Percentiles rank a stretch among this genome's conserved stretches.
These are phyloP conservation scores for Rhodotorula sp. DNA, from an alignment of 1,284 basidiomycete species.

Conservation along the genomic window DNA sequence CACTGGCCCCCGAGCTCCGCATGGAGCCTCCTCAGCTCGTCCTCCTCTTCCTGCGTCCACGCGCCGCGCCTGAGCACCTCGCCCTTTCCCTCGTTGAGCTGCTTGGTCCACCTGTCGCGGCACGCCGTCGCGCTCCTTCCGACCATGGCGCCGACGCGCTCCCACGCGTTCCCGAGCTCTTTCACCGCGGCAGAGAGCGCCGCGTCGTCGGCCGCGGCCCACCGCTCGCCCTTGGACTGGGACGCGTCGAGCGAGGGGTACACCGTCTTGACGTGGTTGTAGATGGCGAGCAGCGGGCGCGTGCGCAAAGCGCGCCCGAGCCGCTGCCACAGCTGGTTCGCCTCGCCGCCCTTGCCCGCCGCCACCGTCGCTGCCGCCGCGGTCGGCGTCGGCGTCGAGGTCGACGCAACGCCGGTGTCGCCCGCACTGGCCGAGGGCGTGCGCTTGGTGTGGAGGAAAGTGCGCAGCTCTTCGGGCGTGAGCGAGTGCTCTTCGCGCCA, in stretches of 20 bases:
- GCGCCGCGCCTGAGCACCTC: constrained; percentile 62
- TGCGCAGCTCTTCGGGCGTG: constrained; percentile 59
- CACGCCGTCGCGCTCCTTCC: constrained; percentile 42
- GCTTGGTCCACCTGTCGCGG: constrained; percentile 20
- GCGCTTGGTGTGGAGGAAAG: constrained; percentile 66
- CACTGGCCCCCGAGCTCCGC: constrained; percentile 68
- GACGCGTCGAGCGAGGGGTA: neutral
- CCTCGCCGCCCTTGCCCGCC: neutral
- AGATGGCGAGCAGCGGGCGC: constrained; percentile 75
- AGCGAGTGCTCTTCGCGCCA: constrained; percentile 61
- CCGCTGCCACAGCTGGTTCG: constrained; percentile 67
- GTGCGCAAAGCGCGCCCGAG: constrained; percentile 68
- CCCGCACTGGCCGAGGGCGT: no score
- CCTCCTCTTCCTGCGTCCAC: constrained; percentile 49
- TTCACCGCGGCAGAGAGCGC: neutral
- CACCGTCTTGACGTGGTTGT: constrained; percentile 67
- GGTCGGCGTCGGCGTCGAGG: no score
- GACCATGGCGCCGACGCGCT: neutral
- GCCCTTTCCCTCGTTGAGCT: constrained; percentile 48
- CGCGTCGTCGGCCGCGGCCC: constrained; percentile 7
- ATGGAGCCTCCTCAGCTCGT: constrained; percentile 65
- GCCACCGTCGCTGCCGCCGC: constrained; percentile 47
- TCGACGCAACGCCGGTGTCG: no score
- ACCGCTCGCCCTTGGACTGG: constrained; percentile 1
- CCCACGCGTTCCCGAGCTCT: constrained; percentile 15